Evolutionary conservation across 2,329 filamentous ascomycete genomes (phyloP), one percentile per base, ranked within the genome.

Genomic region (Rhynchosporium secalis): DNA sequence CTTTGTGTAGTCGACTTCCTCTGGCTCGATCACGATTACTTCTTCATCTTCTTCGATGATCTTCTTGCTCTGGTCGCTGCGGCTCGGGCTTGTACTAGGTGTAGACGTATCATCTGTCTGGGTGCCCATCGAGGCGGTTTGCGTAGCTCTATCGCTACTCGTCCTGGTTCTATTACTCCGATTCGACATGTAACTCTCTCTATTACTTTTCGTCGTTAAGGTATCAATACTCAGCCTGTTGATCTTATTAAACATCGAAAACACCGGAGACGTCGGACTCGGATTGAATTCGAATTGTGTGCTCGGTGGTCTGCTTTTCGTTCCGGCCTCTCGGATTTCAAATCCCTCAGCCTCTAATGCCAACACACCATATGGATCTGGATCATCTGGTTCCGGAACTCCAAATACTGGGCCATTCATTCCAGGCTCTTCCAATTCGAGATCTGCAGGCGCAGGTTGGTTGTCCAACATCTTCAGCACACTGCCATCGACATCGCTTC

Each of bases 341-440:
- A 97, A 79, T 2, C 94, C 94, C 64, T 92, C 90, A 79, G 92
- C 88, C 73, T 96, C 92, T n/a, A 98, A 78, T 7, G 94, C 93
- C 66, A 93, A 83, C 31, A 97, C 90, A 29, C 94, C 94, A 72
- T 91, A 98, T 0, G 94, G 94, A 74, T 98, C 94, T 0, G 93
- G 92, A 70, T 98, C 94, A 60, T 92, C 86, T 3, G 80, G 77
- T 66, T 88, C 86, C 0, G 92, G 92, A 15, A 96, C 80, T 2
- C 93, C 93, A 76, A 97, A 96, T 1, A 78, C 78, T 36, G 81
- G 76, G 7, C 76, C 77, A n/a, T 52, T 70, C 7, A 62, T 47
- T 10, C 66, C 67, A 55, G 83, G 70, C 52, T 66, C 68, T 59
- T 77, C 75, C 4, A 89, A 70, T 47, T 88, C 83, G 60, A 81